Percentiles rank a stretch among this genome's conserved stretches.
Evolutionary conservation across 164 flowering plant species (phyloP).

Genomic region (Piper betle): DNA sequence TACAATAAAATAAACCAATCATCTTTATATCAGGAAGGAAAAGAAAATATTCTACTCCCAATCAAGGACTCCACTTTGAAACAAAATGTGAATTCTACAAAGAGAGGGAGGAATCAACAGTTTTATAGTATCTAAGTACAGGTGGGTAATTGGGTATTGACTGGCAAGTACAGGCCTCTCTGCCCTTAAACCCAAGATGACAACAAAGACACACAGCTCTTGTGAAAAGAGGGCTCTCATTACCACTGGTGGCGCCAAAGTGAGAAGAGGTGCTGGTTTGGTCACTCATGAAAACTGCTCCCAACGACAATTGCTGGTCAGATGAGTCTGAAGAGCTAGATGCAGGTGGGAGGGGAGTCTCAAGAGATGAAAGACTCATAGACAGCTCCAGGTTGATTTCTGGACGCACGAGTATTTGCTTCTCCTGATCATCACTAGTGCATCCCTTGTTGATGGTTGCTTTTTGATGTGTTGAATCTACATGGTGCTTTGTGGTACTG

Average conservation of each 20-base stretch:
- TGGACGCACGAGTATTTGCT: background rate
- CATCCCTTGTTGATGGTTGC: conserved; percentile 6
- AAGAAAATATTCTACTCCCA: no score
- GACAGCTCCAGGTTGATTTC: conserved; percentile 19
- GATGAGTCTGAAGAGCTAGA: conserved; percentile 2
- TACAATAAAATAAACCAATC: no score
- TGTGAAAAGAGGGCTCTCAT: background rate
- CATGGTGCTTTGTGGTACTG: background rate
- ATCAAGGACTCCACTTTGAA: no score
- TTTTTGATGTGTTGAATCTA: conserved; percentile 7
- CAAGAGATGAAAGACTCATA: conserved; percentile 14
- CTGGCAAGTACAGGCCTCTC: conserved; percentile 17
- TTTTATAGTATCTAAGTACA: conserved; percentile 13
- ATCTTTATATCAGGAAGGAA: no score
- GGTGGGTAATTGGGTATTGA: conserved; percentile 3
- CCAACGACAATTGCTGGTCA: background rate
- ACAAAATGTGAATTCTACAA: background rate
- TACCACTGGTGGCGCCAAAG: background rate
- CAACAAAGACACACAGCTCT: conserved; percentile 15
- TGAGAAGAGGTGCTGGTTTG: background rate
- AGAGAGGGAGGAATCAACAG: conserved; percentile 2
- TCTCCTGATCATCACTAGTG: conserved; percentile 7
- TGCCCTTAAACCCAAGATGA: conserved; percentile 16
- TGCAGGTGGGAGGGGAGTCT: background rate
- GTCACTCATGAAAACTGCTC: background rate